Base-by-base conservation (phyloP, 2,329 filamentous ascomycete genomes). In the Venturia pyrina region DNA sequence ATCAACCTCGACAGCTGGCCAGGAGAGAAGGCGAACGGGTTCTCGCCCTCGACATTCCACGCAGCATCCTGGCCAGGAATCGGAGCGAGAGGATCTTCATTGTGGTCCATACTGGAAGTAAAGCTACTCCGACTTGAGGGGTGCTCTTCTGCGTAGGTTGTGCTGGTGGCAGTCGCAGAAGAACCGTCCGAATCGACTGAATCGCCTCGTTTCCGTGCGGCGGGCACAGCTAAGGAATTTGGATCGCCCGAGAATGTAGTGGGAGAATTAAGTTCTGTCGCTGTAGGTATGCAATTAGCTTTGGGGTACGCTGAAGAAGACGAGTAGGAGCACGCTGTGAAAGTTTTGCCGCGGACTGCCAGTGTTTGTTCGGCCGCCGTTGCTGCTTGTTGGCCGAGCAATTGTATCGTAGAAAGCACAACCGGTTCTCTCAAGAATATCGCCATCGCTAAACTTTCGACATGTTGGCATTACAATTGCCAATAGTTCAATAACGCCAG, bases 21-120 rank as follows among this genome's bases (percentile, higher is more conserved):
- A 13, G 87, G 87, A 1, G 87, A 86, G 73, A 91, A 96, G 19
- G 91, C 92, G 72, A 96, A 96, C 0, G 89, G 88, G 74, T 95
- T 96, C 13, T 59, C 53, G 74, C 91, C 81, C 6, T 88, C 82
- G 13, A 93, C 83, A 56, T 85, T 71, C 71, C 96, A 96, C 68
- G 93, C 90, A 21, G 78, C 81, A 73, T 93, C 89, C 64, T 87
- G 89, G 7, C 87, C 88, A 0, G 64, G 56, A 5, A 41, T 41
- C 21, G 60, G 60, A 3, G 32, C 40, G 17, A 77, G 69, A 60
- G 73, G 74, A 53, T 73, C 72, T 44, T 73, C 74, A 57, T 74
- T 72, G 65, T 70, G 70, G 70, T 71, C 74, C 67, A 72, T 71
- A 37, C n/a, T 41, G 13, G 64, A 66, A 19, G 48, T 66, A 24